phyloP scores from a whole-genome alignment of 805 yeast species.

The Myxozyma kluyveri region DNA sequence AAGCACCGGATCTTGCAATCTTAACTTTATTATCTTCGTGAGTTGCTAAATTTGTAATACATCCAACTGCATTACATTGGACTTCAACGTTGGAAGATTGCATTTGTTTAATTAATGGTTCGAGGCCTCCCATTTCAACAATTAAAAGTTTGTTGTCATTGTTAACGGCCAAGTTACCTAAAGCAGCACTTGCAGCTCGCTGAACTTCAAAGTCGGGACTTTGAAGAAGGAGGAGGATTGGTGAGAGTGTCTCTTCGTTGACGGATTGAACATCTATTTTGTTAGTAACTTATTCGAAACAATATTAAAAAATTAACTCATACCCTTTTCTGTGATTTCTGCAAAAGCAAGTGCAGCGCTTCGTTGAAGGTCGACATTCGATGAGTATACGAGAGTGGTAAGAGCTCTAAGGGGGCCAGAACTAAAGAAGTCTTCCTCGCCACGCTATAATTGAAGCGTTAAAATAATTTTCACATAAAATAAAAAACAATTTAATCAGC shows the following conservation, averaged over 20 bases:
- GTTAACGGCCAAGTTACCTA: slow-evolving; percentile 97
- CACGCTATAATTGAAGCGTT: slow-evolving; percentile 43
- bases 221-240: slow-evolving; percentile 82
- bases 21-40: slow-evolving; percentile 95
- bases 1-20: slow-evolving; percentile 94
- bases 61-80: slow-evolving; percentile 98
- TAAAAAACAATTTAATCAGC: neutral
- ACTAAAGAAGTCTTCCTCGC: slow-evolving; percentile 84
- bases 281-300: neutral
- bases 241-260: slow-evolving; percentile 86
- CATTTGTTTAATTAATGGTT: slow-evolving; percentile 96
- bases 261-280: slow-evolving; percentile 74
- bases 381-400: slow-evolving; percentile 89
- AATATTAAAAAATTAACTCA: neutral
- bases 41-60: slow-evolving; percentile 96
- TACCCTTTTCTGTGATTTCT: slow-evolving; percentile 85
- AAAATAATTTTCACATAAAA: neutral
- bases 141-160: slow-evolving; percentile 89
- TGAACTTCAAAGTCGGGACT: slow-evolving; percentile 91
- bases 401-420: slow-evolving; percentile 81
- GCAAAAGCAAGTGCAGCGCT: slow-evolving; percentile 98
- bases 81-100: slow-evolving; percentile 95
- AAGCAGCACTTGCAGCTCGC: slow-evolving; percentile 97
- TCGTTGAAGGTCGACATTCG: slow-evolving; percentile 89
- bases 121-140: slow-evolving; percentile 97